Percentiles rank a stretch among this genome's conserved stretches.
Evolutionary conservation across 352 stramenopile genomes (phyloP).

Genomic region (Globisporangium cystogenes): DNA sequence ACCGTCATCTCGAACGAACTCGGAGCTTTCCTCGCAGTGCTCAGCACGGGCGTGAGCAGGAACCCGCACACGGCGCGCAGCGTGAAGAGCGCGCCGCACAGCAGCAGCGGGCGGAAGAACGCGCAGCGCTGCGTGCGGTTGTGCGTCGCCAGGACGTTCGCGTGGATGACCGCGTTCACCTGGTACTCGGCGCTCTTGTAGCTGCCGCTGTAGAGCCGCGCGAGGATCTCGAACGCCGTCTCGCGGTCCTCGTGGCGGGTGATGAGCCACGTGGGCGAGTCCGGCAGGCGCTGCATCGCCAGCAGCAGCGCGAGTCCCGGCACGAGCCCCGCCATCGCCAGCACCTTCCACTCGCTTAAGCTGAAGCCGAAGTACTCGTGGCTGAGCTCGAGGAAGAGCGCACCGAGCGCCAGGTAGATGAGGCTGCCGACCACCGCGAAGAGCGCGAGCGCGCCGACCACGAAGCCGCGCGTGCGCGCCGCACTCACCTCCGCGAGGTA

Average conservation of each 20-base stretch:
- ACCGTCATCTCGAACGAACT: slow-evolving; percentile 51
- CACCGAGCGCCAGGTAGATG: slow-evolving; percentile 48
- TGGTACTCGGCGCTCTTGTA: slow-evolving; percentile 54
- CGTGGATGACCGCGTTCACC: slow-evolving; percentile 73
- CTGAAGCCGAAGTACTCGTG: slow-evolving; percentile 70
- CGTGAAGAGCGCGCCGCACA: slow-evolving; percentile 44
- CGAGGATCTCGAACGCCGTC: slow-evolving; percentile 55
- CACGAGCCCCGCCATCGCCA: slow-evolving; percentile 44
- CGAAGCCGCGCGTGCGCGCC: slow-evolving; percentile 45
- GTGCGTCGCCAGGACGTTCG: slow-evolving; percentile 48
- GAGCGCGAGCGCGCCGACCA: slow-evolving; percentile 38
- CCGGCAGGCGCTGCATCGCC: slow-evolving; percentile 58
- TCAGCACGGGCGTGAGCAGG: slow-evolving; percentile 52
- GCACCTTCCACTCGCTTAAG: slow-evolving; percentile 74
- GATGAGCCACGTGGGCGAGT: slow-evolving; percentile 80
- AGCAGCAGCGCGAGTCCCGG: slow-evolving; percentile 51
- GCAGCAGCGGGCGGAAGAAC: slow-evolving; percentile 63
- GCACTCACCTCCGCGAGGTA: slow-evolving; percentile 72
- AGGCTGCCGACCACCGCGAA: slow-evolving; percentile 31
- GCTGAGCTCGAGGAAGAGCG: slow-evolving; percentile 58
- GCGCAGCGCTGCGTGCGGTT: slow-evolving; percentile 47
- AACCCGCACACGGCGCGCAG: slow-evolving; percentile 41
- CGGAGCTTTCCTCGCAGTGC: slow-evolving; percentile 18
- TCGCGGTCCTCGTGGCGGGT: slow-evolving; percentile 63
- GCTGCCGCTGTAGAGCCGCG: slow-evolving; percentile 41